A percentile compares a stretch with the other conserved stretches of the same genome.
These are phyloP conservation scores for Fusarium chuoi DNA, from an alignment of 2,329 filamentous ascomycete species.

Conservation along the genomic window DNA sequence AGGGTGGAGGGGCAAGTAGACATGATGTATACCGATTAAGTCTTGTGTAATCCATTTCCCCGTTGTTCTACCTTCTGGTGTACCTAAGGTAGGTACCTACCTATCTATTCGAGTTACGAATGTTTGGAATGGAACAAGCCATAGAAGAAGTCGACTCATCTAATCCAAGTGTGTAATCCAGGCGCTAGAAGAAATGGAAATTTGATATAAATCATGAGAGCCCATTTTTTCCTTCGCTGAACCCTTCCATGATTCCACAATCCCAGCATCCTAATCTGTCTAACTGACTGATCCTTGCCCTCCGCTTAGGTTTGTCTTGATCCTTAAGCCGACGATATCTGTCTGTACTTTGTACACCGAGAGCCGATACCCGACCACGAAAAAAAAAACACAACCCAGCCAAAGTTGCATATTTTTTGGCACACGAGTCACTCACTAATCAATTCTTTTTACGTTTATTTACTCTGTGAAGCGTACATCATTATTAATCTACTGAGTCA, in stretches of 20 bases:
- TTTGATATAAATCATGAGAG: conserved; percentile 18
- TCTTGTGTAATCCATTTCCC: conserved; percentile 2
- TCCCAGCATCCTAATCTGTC: conserved; percentile 14
- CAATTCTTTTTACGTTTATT: conserved; percentile 36
- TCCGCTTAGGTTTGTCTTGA: background rate
- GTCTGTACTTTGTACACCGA: conserved; percentile 35
- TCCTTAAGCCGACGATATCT: conserved; percentile 18
- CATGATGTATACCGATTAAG: background rate
- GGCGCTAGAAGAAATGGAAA: conserved; percentile 5
- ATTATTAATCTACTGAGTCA: background rate
- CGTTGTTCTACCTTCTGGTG: background rate
- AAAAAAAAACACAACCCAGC: conserved; percentile 14
- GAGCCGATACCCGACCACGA: conserved; percentile 35
- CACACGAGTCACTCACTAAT: conserved; percentile 21
- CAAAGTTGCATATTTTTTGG: conserved; percentile 7
- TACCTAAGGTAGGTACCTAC: background rate
- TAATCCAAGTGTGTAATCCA: conserved; percentile 10
- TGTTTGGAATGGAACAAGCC: conserved; percentile 16
- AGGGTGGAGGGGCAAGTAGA: conserved; percentile 14
- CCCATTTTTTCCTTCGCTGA: conserved; percentile 24
- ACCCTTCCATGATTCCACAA: conserved; percentile 31
- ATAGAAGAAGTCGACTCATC: conserved; percentile 9
- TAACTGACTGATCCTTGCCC: background rate
- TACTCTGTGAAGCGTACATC: background rate
- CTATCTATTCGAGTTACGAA: conserved; percentile 26